Evolutionary conservation across 2,329 filamentous ascomycete genomes (phyloP), one percentile per base, ranked within the genome.

Genomic region (Madurella mycetomatis): DNA sequence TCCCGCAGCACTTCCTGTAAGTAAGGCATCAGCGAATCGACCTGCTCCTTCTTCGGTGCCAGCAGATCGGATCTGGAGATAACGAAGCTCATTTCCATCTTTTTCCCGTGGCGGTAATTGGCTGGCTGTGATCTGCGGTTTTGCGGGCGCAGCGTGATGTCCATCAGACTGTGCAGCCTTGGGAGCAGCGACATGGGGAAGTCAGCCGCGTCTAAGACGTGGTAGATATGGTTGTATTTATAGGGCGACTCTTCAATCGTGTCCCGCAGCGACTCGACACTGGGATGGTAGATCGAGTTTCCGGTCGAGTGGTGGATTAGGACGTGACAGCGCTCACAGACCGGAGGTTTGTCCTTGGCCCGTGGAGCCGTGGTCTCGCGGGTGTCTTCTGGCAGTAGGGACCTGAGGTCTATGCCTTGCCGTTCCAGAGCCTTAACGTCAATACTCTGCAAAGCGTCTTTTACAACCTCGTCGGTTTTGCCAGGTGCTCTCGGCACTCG

Each of bases 111-210:
- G 39, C 80, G 79, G 69, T 83, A 96, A 60, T 83, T 83, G 49
- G 76, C 79, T 7, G 78, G 75, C 51, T 83, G 84, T 1, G 90
- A 85, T 48, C 92, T 83, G 47, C 92, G 84, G 66, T 96, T 97
- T 57, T 82, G 82, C 1, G 88, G 87, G 53, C 92, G 85, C 50
- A 94, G 76, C 8, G 86, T 85, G 9, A 91, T 76, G 34, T 85
- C 77, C 1, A 96, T 76, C 1, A 90, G 75, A 8, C 81, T 75
- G 56, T 87, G 82, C 9, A 99, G 81, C 43, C 85, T 83, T 1
- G 90, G 89, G 4, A 97, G 78, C 13, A 99, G 73, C 1, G 94
- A 96, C 82, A 99, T 88, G 17, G 94, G 94, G 60, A 99, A 97
- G 70, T 99, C 94, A 56, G 92, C 94, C 2, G 94, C 92, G 66